Conservation (phyloP, 2,329 filamentous ascomycete genomes). For the Colletotrichum sidae region DNA sequence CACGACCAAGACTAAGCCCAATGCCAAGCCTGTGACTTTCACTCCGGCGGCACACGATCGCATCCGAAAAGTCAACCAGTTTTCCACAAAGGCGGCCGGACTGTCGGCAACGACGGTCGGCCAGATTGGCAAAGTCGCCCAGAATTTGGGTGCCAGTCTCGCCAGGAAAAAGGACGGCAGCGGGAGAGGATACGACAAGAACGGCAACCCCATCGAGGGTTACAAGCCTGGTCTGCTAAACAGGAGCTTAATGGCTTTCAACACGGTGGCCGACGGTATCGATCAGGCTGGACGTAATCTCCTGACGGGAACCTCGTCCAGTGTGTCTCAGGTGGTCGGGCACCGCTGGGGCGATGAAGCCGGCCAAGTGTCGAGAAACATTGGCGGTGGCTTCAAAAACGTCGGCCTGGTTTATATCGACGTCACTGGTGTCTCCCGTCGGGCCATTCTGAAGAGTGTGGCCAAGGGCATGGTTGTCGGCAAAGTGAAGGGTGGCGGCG, state of each 20-base stretch:
- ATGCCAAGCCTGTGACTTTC: constrained; percentile 86
- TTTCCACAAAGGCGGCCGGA: constrained; percentile 82
- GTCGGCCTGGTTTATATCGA: constrained; percentile 98
- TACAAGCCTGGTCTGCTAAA: constrained; percentile 96
- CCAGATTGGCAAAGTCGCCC: constrained; percentile 83
- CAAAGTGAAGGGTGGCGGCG: constrained; percentile 78
- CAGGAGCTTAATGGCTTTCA: constrained; percentile 96
- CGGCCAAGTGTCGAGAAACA: constrained; percentile 77
- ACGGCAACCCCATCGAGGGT: constrained; percentile 71
- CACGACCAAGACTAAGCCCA: constrained; percentile 82
- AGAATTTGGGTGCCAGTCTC: constrained; percentile 86
- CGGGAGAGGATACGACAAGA: constrained; percentile 72
- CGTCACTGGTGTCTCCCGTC: constrained; percentile 89
- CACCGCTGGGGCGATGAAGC: constrained; percentile 92
- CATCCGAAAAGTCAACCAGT: constrained; percentile 89
- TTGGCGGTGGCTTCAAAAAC: constrained; percentile 93
- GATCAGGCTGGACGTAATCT: constrained; percentile 87
- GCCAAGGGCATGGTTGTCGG: constrained; percentile 97
- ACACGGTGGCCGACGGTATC: constrained; percentile 92
- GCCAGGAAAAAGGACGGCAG: constrained; percentile 65
- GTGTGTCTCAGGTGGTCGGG: constrained; percentile 87
- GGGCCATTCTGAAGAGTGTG: constrained; percentile 92
- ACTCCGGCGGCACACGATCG: constrained; percentile 84
- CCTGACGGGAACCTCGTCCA: constrained; percentile 77
- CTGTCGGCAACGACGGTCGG: constrained; percentile 89